Conservation (phyloP, 345 rosid species). For the Aquilaria yunnanensis region DNA sequence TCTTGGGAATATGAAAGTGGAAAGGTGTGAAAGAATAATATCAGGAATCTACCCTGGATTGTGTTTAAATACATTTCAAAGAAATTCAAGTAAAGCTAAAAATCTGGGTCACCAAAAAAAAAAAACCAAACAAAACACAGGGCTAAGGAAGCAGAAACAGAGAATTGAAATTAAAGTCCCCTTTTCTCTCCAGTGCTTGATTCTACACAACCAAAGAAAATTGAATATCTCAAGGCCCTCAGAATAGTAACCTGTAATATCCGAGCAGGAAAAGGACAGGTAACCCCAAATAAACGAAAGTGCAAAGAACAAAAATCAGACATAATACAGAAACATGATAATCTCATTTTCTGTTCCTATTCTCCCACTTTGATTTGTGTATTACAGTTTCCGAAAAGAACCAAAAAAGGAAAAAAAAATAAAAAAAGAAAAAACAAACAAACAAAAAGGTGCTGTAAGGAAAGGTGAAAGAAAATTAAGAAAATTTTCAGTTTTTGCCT, state of each 20-base stretch:
- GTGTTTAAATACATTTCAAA: constrained; percentile 29
- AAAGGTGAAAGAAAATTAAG: too few relatives aligned
- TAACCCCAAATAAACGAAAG: too few relatives aligned
- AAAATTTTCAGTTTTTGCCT: neutral
- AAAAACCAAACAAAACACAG: constrained; percentile 2
- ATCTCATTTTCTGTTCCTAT: too few relatives aligned
- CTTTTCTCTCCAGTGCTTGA: neutral
- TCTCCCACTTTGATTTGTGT: too few relatives aligned
- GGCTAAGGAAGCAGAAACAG: constrained; percentile 16
- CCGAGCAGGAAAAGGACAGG: constrained; percentile 18
- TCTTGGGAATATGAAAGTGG: constrained; percentile 26
- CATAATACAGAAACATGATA: too few relatives aligned
- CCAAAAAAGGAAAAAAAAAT: too few relatives aligned
- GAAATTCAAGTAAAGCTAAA: constrained; percentile 17
- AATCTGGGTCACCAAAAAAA: constrained; percentile 8
- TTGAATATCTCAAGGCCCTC: constrained; percentile 26
- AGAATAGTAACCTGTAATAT: constrained; percentile 22
- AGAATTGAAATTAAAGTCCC: constrained; percentile 6
- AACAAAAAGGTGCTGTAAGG: neutral
- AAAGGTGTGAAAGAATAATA: constrained; percentile 29
- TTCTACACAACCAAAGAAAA: constrained; percentile 21
- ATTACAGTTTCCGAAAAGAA: too few relatives aligned
- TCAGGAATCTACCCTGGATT: constrained; percentile 42
- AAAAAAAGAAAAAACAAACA: neutral
- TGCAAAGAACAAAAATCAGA: too few relatives aligned